Percentiles rank a stretch among this genome's conserved stretches.
Conservation (phyloP, 495 filamentous ascomycete species). For the Penicillium lividum region DNA sequence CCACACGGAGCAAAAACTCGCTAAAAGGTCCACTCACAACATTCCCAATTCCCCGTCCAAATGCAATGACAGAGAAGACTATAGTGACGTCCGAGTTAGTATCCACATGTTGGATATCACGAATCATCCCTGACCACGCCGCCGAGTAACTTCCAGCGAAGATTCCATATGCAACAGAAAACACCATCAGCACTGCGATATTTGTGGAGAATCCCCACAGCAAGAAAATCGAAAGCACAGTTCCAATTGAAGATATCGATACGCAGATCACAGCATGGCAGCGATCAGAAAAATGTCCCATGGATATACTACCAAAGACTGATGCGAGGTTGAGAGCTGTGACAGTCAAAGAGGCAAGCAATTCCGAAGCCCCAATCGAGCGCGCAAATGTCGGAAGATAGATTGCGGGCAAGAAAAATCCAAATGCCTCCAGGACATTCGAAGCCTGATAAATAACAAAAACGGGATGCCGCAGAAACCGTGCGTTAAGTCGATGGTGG, state of each 20-base stretch:
- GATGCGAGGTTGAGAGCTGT: slow-evolving; percentile 53
- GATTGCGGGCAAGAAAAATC: slow-evolving; percentile 61
- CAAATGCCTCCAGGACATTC: slow-evolving; percentile 55
- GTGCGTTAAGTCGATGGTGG: slow-evolving; percentile 28
- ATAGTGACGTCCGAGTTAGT: slow-evolving; percentile 47
- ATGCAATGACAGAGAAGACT: slow-evolving; percentile 56
- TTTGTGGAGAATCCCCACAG: slow-evolving; percentile 62
- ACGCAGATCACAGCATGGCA: slow-evolving; percentile 57
- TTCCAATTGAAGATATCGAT: slow-evolving; percentile 53
- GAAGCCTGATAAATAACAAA: slow-evolving; percentile 55
- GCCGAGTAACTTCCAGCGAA: slow-evolving; percentile 61
- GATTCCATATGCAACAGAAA: slow-evolving; percentile 62
- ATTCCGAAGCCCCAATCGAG: slow-evolving; percentile 36
- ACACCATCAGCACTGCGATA: slow-evolving; percentile 54
- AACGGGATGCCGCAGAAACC: slow-evolving; percentile 44
- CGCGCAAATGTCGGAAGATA: slow-evolving; percentile 61
- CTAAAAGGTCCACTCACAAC: slow-evolving; percentile 59
- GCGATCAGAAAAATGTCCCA: slow-evolving; percentile 58
- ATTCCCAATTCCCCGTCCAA: slow-evolving; percentile 62
- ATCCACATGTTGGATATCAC: slow-evolving; percentile 44
- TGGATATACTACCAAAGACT: slow-evolving; percentile 57
- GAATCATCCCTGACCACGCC: slow-evolving; percentile 60
- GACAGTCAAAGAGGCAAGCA: slow-evolving; percentile 44
- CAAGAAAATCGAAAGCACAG: slow-evolving; percentile 55
- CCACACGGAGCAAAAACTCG: slow-evolving; percentile 48